These are phyloP conservation scores for Ustilago loliicola DNA, from an alignment of 1,284 basidiomycete species.

Conservation along the genomic window DNA sequence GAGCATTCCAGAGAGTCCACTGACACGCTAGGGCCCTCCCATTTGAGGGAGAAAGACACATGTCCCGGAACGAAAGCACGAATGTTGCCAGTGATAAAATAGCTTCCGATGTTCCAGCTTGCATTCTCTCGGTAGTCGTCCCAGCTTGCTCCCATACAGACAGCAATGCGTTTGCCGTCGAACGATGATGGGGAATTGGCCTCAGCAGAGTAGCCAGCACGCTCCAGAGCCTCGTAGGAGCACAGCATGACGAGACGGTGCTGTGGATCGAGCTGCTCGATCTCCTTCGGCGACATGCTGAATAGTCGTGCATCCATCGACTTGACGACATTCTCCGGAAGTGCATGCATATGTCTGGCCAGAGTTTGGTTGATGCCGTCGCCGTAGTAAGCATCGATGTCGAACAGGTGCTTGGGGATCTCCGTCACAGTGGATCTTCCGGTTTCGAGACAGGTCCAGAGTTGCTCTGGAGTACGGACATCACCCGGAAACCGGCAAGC, in stretches of 20 bases:
- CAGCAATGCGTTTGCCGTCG: constrained; percentile 45
- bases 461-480: constrained; percentile 45
- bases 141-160: constrained; percentile 48
- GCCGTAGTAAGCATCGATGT: constrained; percentile 49
- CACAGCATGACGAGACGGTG: constrained; percentile 53
- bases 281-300: constrained; percentile 55
- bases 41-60: constrained; percentile 44
- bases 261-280: constrained; percentile 57
- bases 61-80: constrained; percentile 57
- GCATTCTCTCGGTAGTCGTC: constrained; percentile 62
- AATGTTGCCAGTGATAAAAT: constrained; percentile 59
- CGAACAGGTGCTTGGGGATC: constrained; percentile 51
- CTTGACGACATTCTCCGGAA: constrained; percentile 37
- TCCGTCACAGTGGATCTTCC: constrained; percentile 40
- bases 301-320: constrained; percentile 56
- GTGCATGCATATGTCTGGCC: constrained; percentile 49
- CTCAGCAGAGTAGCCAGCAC: constrained; percentile 47
- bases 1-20: constrained; percentile 51
- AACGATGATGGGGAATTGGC: constrained; percentile 46
- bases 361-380: constrained; percentile 42
- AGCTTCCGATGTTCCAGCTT: constrained; percentile 50
- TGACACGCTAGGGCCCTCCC: constrained; percentile 49
- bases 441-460: constrained; percentile 49
- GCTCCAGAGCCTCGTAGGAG: constrained; percentile 53
- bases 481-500: constrained; percentile 54